Conservation (phyloP, 345 rosid species). For the Erucastrum elatum region DNA sequence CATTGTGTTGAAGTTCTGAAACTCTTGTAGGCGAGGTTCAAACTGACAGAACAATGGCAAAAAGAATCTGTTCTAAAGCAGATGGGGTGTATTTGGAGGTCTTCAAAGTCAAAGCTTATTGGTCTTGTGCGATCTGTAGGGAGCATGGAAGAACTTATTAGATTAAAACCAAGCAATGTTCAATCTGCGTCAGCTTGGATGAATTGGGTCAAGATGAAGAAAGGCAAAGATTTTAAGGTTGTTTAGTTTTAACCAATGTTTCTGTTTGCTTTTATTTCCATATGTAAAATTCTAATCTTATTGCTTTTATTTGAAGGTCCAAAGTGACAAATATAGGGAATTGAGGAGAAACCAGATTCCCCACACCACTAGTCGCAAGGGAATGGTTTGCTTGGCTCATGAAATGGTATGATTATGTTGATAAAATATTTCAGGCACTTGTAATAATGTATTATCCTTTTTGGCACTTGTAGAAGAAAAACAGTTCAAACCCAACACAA, state of each 20-base stretch:
- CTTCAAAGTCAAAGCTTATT: not conserved
- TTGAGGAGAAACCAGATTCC: not conserved
- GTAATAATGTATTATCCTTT: not conserved
- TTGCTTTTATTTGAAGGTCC: not conserved
- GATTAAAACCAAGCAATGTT: conserved; percentile 7
- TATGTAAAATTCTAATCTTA: not conserved
- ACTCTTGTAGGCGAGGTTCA: not conserved
- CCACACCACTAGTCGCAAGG: not conserved
- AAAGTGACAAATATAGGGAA: not conserved
- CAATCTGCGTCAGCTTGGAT: not conserved
- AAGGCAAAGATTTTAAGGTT: not conserved
- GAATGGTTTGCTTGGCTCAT: not conserved
- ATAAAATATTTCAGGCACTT: not conserved
- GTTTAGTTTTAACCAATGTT: no score
- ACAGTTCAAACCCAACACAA: not conserved
- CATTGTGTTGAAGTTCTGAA: not conserved
- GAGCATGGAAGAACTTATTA: not conserved
- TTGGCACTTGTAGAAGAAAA: not conserved
- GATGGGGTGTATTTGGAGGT: not conserved
- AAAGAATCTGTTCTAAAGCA: not conserved
- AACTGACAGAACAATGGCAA: not conserved
- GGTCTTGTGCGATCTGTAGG: not conserved
- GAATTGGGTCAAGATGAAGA: not conserved
- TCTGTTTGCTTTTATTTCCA: no score
- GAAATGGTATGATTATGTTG: not conserved